Evolutionary conservation across 306 rosid species (phyloP), one percentile per base, ranked within the genome.

Genomic region (Crotalaria pallida): DNA sequence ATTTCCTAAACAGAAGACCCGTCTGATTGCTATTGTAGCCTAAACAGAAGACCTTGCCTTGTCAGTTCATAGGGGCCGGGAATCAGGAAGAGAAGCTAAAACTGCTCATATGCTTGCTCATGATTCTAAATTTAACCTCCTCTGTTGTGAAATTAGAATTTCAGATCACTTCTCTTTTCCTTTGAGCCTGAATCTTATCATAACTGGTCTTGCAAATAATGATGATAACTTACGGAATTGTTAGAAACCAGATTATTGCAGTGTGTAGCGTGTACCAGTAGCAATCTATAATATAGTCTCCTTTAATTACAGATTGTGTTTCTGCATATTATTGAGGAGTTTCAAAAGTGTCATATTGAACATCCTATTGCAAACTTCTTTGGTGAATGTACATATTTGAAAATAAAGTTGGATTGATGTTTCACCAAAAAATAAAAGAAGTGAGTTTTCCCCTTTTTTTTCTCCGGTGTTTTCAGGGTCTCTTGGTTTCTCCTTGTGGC

Each of bases 371-470:
- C 48, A 41, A 93, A 93, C 74, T 90, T 93, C 76, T 85, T 87
- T 26, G 98, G 97, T 58, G 83, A 90, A 81, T 93, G 98, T 79
- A 93, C 98, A 40, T 83, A 88, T 82, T 81, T 93, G 67, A 93
- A 93, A 76, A 84, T 90, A 67, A 88, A 90, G 89, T 86, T 90
- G 69, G 98, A 90, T 81, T 92, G 87, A 36, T 93, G 98, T 75
- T 93, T 93, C 67, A n/a, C n/a, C n/a, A n/a, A n/a, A n/a, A n/a
- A n/a, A 84, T 96, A 73, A 77, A 85, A 77, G 98, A 93, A 79
- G 98, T 90, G 74, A 85, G 90, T 50, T 63, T 68, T 48, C 2
- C 8, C 9, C 21, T 10, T 26, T 22, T 57, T 3, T 0, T 12
- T 10, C n/a, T 47, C 16, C 8, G 4, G 1, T 23, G 19, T 41